Evolutionary conservation across 208 protist genomes (phyloP).

Genomic region (Balamuthia mandrillaris): DNA sequence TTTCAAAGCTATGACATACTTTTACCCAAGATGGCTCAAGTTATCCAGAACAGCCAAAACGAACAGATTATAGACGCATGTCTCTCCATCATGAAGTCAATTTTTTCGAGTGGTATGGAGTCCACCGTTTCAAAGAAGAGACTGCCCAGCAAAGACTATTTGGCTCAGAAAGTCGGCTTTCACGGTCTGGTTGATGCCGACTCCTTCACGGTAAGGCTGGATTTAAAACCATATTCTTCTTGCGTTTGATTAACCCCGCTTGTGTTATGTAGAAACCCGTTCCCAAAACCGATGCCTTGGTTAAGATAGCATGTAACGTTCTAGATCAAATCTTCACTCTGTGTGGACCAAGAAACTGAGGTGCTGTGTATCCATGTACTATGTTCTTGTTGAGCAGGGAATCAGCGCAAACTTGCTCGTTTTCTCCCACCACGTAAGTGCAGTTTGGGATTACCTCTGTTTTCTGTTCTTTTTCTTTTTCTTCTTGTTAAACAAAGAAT

Average conservation of each 20-base stretch:
- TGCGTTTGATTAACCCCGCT: not conserved
- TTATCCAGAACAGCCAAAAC: constrained; percentile 36
- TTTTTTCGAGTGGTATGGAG: not conserved
- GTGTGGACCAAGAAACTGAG: no score
- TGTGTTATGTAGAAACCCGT: not conserved
- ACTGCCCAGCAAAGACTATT: constrained; percentile 12
- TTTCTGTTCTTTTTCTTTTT: no score
- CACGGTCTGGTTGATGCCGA: not conserved
- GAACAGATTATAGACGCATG: constrained; percentile 25
- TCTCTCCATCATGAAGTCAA: constrained; percentile 21
- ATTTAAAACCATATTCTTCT: not conserved
- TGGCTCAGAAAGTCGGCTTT: not conserved
- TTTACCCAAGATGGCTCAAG: constrained; percentile 21
- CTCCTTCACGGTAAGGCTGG: not conserved
- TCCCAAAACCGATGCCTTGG: not conserved
- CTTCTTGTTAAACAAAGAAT: no score
- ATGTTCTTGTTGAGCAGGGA: no score
- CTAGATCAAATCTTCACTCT: no score
- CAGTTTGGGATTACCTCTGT: no score
- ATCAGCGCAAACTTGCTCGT: no score
- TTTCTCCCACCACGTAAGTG: no score
- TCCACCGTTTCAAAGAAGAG: not conserved
- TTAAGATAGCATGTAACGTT: constrained; percentile 9
- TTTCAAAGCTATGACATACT: no score
- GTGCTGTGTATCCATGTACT: no score